phyloP scores from a whole-genome alignment of 257 asterid genomes.

The Solanum medicagineum region DNA sequence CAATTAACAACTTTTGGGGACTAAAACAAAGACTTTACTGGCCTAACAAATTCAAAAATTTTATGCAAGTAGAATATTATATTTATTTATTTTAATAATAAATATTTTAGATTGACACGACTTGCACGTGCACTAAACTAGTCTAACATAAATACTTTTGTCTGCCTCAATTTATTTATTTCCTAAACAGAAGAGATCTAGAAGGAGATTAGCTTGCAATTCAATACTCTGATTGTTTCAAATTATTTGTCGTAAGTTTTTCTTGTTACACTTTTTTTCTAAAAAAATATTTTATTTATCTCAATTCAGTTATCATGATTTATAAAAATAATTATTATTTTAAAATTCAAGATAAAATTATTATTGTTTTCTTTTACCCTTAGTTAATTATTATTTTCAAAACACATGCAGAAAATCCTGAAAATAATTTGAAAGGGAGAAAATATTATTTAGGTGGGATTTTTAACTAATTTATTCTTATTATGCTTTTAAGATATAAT shows the following conservation, averaged over 20 bases:
- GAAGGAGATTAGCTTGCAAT: not conserved
- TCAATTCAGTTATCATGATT: not conserved
- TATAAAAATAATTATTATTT: not conserved
- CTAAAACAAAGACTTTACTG: too few species aligned
- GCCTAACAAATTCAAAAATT: too few species aligned
- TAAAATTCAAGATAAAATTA: not conserved
- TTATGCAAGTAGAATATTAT: too few species aligned
- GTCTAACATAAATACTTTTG: too few species aligned
- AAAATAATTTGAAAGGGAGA: not conserved
- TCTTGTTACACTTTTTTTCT: accelerated
- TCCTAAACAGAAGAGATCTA: not conserved
- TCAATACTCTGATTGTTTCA: not conserved
- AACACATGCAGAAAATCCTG: not conserved
- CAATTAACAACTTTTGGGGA: too few species aligned
- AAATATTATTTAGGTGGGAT: not conserved
- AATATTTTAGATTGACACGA: too few species aligned
- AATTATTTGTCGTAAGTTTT: not conserved
- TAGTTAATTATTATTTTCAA: not conserved
- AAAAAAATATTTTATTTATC: not conserved
- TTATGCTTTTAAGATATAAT: not conserved
- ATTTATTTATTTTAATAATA: too few species aligned
- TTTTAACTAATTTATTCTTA: not conserved
- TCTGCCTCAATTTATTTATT: not conserved
- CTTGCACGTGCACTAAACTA: too few species aligned
- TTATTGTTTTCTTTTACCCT: too few species aligned